These are phyloP conservation scores for Apiospora aurea DNA, from an alignment of 2,329 filamentous ascomycete genomes.

Conservation along the genomic window DNA sequence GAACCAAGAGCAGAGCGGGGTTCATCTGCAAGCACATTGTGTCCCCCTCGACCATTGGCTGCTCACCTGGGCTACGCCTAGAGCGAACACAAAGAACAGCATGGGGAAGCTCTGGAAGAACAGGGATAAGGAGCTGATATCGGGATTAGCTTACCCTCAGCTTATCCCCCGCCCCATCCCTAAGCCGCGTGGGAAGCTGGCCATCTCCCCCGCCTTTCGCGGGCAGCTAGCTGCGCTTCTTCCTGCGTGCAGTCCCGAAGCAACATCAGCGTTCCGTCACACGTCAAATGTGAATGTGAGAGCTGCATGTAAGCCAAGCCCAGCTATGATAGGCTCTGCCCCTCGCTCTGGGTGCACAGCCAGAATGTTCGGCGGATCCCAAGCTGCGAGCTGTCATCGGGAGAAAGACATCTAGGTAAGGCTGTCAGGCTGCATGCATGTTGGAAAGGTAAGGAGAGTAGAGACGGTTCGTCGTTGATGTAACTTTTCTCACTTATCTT, in stretches of 20 bases:
- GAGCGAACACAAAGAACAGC: background rate
- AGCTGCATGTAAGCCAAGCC: background rate
- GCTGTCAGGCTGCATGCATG: background rate
- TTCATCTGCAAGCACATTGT: background rate
- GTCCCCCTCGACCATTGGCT: background rate
- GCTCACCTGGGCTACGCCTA: background rate
- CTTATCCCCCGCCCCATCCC: background rate
- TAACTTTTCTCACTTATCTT: background rate
- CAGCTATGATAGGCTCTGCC: background rate
- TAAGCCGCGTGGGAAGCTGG: background rate
- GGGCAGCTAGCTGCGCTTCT: background rate
- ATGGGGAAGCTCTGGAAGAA: background rate
- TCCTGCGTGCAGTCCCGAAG: background rate
- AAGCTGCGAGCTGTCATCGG: constrained; percentile 5
- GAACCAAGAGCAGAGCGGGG: background rate
- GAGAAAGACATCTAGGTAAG: background rate
- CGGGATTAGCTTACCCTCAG: background rate
- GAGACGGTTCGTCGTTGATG: background rate
- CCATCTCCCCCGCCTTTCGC: background rate
- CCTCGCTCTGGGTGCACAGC: background rate
- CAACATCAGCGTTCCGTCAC: constrained; percentile 10
- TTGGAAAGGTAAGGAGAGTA: background rate
- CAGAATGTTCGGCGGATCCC: background rate
- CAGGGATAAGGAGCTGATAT: background rate
- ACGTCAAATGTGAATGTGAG: background rate